Percentiles rank a stretch among this genome's conserved stretches.
Evolutionary conservation across 805 yeast genomes (phyloP).

Genomic region (Starmerella roubikii): DNA sequence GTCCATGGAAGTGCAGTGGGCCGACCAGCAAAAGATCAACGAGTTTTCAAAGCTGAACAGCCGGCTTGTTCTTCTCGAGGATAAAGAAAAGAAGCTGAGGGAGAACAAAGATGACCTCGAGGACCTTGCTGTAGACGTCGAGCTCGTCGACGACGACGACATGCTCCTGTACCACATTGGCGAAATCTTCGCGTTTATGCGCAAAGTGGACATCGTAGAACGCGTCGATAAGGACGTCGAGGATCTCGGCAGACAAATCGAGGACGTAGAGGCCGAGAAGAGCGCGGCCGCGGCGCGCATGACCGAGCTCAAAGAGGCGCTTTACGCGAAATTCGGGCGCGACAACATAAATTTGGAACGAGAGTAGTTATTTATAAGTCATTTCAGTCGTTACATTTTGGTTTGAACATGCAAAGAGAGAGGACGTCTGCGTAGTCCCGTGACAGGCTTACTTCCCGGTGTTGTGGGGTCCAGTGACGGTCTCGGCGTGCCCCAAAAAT

Average conservation of each 20-base stretch:
- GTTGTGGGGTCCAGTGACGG: no score
- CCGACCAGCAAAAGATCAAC: slow-evolving; percentile 81
- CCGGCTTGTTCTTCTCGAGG: slow-evolving; percentile 46
- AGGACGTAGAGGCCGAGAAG: slow-evolving; percentile 34
- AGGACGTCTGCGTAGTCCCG: no score
- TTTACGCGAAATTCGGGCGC: slow-evolving; percentile 81
- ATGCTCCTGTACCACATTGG: slow-evolving; percentile 55
- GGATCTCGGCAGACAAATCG: slow-evolving; percentile 38
- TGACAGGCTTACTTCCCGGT: no score
- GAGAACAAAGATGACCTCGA: slow-evolving; percentile 79
- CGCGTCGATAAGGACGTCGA: slow-evolving; percentile 53
- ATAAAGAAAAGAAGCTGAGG: slow-evolving; percentile 35
- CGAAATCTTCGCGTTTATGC: slow-evolving; percentile 57
- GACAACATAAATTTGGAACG: slow-evolving; percentile 68
- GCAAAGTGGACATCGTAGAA: slow-evolving; percentile 51
- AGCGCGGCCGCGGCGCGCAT: slow-evolving; percentile 42
- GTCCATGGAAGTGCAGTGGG: slow-evolving; percentile 49
- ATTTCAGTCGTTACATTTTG: no score
- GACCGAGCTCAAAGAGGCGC: slow-evolving; percentile 47
- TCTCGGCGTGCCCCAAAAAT: no score
- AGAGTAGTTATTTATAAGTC: slow-evolving; percentile 18
- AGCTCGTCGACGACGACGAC: slow-evolving; percentile 55
- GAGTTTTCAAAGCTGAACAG: slow-evolving; percentile 71
- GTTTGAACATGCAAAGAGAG: no score
- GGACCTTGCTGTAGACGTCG: slow-evolving; percentile 74